phyloP scores from a whole-genome alignment of 257 asterid genomes.

The Primulina huaijiensis region DNA sequence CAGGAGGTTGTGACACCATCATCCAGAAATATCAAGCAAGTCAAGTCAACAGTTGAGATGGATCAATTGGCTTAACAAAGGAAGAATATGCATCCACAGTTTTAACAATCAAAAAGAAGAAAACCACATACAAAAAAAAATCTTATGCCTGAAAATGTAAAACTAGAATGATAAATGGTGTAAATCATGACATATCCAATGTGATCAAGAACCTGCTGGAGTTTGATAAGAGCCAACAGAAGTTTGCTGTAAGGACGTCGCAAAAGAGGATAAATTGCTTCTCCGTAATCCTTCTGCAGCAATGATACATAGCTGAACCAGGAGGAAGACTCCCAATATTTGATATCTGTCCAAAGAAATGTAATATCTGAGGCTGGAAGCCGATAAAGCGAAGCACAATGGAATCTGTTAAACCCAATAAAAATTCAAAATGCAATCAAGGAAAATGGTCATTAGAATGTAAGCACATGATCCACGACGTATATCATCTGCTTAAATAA shows the following conservation, averaged over 20 bases:
- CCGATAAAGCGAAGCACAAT: not conserved
- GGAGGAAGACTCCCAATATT: slow-evolving; percentile 91
- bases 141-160: not conserved
- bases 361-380: not conserved
- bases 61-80: not conserved
- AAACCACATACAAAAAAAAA: not conserved
- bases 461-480: not conserved
- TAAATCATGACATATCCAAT: not conserved
- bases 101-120: slow-evolving; percentile 1
- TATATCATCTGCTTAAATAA: too few species aligned
- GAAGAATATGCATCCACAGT: not conserved
- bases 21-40: slow-evolving; percentile 6
- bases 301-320: slow-evolving; percentile 86
- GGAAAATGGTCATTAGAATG: slow-evolving; percentile 1
- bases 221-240: slow-evolving; percentile 66
- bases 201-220: slow-evolving; percentile 52
- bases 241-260: slow-evolving; percentile 73
- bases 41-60: slow-evolving; percentile 10
- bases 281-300: slow-evolving; percentile 92
- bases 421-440: slow-evolving; percentile 5
- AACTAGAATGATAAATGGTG: not conserved
- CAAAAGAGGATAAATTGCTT: slow-evolving; percentile 74
- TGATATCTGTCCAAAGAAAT: slow-evolving; percentile 71
- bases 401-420: not conserved
- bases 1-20: not conserved